Conservation (phyloP, 1,139 yeast genomes). For the Saccharomyces pastorianus region DNA sequence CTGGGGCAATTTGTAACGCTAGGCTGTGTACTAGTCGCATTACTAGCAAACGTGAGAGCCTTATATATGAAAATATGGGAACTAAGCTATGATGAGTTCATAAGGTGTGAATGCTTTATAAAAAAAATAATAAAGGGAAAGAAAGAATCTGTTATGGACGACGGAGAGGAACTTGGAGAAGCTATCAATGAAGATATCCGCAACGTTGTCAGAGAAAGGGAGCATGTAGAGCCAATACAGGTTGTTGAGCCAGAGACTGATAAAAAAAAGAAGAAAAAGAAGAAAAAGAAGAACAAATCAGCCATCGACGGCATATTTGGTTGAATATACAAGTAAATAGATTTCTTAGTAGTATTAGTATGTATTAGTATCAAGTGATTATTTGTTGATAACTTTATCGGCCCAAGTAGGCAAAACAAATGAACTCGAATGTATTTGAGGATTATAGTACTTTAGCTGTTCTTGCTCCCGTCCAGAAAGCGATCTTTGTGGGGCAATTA, state of each 20-base stretch:
- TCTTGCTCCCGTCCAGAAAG: slow-evolving; percentile 43
- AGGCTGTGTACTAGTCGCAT: slow-evolving; percentile 63
- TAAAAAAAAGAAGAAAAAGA: slow-evolving; percentile 33
- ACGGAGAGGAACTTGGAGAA: slow-evolving; percentile 8
- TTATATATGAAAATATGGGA: slow-evolving; percentile 26
- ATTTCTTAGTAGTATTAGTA: too few relatives aligned
- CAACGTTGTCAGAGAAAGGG: slow-evolving; percentile 32
- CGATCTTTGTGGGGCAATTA: slow-evolving; percentile 50
- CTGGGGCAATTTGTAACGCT: slow-evolving; percentile 71
- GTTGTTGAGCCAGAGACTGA: background rate
- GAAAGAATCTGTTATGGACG: slow-evolving; percentile 4
- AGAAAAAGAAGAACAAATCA: slow-evolving; percentile 39
- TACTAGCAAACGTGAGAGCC: slow-evolving; percentile 41
- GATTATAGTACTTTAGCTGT: slow-evolving; percentile 65
- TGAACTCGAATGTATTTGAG: slow-evolving; percentile 64
- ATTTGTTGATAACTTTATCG: slow-evolving; percentile 22
- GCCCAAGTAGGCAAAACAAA: slow-evolving; percentile 91
- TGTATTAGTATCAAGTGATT: background rate
- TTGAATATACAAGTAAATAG: slow-evolving; percentile 8
- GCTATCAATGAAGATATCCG: slow-evolving; percentile 7
- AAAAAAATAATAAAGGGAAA: slow-evolving; percentile 4
- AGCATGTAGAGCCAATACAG: slow-evolving; percentile 6
- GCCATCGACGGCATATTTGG: slow-evolving; percentile 59
- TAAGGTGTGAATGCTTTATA: background rate
- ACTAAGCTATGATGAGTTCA: slow-evolving; percentile 17